A percentile compares a stretch with the other conserved stretches of the same genome.
Conservation (phyloP, 2,329 filamentous ascomycete genomes). For the Talaromyces funiculosus region DNA sequence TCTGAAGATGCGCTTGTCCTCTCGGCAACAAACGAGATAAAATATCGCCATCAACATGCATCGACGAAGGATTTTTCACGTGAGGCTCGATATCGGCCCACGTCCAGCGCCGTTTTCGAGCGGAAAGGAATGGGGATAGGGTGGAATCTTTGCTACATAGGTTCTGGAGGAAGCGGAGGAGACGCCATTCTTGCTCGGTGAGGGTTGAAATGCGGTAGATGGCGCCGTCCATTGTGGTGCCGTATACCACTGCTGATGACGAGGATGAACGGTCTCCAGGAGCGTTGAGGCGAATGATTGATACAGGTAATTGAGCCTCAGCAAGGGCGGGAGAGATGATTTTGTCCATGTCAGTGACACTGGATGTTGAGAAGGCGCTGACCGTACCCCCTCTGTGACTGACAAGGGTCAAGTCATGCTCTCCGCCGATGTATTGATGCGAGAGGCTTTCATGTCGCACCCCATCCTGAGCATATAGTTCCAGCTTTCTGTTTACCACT, state of each 20-base stretch:
- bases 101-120: conserved; percentile 23
- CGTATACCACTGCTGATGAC: conserved; percentile 50
- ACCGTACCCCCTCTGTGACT: conserved; percentile 49
- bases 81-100: conserved; percentile 36
- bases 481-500: conserved; percentile 31
- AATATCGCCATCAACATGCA: conserved; percentile 65
- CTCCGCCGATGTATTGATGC: conserved; percentile 35
- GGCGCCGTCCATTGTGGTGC: conserved; percentile 63
- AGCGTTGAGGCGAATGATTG: conserved; percentile 27
- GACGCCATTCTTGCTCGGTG: conserved; percentile 54
- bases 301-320: conserved; percentile 31
- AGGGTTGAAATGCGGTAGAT: conserved; percentile 66
- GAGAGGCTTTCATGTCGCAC: conserved; percentile 29
- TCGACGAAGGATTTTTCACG: conserved; percentile 39
- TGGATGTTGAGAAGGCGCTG: conserved; percentile 31
- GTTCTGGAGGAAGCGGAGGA: conserved; percentile 70
- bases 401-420: conserved; percentile 44
- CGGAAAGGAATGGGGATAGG: conserved; percentile 48
- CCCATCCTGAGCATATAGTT: conserved; percentile 31
- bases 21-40: conserved; percentile 50
- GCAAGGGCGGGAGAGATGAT: conserved; percentile 26
- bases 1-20: conserved; percentile 28
- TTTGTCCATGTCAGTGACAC: conserved; percentile 24
- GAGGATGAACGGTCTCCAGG: conserved; percentile 16
- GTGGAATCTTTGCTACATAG: conserved; percentile 49